A percentile compares a stretch with the other conserved stretches of the same genome.
Evolutionary conservation across 345 rosid species (phyloP).

Genomic region (Anastatica hierochuntica): DNA sequence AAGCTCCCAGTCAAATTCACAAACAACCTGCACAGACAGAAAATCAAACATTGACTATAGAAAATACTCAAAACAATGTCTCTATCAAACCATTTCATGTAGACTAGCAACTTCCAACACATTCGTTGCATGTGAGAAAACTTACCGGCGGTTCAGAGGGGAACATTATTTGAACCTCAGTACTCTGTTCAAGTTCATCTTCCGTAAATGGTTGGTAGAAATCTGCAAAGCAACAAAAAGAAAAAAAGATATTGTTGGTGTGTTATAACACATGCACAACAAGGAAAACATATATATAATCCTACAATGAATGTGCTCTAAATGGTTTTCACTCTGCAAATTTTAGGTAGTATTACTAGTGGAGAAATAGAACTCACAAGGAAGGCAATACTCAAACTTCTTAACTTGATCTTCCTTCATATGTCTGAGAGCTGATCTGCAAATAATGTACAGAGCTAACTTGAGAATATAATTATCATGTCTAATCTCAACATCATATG

Average conservation of each 20-base stretch:
- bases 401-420: constrained; percentile 81
- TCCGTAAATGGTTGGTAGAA: constrained; percentile 82
- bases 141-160: constrained; percentile 86
- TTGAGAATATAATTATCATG: constrained; percentile 1
- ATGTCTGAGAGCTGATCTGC: constrained; percentile 85
- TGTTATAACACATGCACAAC: neutral
- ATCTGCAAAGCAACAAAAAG: constrained; percentile 35
- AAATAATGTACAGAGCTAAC: constrained; percentile 19
- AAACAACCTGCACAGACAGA: constrained; percentile 58
- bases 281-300: neutral
- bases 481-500: neutral
- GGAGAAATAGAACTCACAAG: constrained; percentile 61
- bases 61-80: neutral
- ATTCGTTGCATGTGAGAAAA: constrained; percentile 15
- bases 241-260: neutral
- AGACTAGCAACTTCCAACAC: neutral
- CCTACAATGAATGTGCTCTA: neutral
- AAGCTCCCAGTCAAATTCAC: constrained; percentile 91
- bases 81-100: neutral
- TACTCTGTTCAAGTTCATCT: constrained; percentile 79
- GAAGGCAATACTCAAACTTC: constrained; percentile 87
- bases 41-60: neutral
- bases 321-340: neutral
- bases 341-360: neutral
- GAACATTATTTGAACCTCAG: constrained; percentile 71